Conservation (phyloP, 441 rosid species). For the Syzygium syzygioides region DNA sequence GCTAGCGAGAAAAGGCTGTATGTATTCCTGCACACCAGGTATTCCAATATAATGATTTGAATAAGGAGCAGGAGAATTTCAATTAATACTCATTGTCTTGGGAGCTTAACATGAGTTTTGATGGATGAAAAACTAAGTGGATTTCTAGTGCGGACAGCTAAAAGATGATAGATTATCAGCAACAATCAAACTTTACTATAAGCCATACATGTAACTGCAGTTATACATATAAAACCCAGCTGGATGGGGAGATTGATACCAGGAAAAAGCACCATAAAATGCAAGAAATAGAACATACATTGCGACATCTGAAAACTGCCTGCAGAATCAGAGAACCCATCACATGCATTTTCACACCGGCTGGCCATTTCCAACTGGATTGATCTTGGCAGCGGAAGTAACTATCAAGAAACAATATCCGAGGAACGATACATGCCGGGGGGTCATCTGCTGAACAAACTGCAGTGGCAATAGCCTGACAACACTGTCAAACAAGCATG, state of each 20-base stretch:
- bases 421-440: slow-evolving; percentile 49
- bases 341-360: slow-evolving; percentile 58
- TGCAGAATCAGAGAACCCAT: slow-evolving; percentile 90
- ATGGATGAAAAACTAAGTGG: not conserved
- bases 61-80: not conserved
- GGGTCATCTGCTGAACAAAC: slow-evolving; percentile 48
- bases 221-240: not conserved
- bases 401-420: slow-evolving; percentile 71
- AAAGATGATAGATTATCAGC: not conserved
- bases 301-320: slow-evolving; percentile 62
- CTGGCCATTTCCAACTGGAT: slow-evolving; percentile 73
- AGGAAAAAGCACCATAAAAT: not conserved
- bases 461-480: slow-evolving; percentile 73
- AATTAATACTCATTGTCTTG: not conserved
- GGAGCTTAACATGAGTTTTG: not conserved
- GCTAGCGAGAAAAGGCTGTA: slow-evolving; percentile 63
- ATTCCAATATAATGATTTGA: not conserved
- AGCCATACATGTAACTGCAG: not conserved
- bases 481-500: slow-evolving; percentile 44
- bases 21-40: slow-evolving; percentile 45
- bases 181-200: not conserved
- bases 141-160: not conserved
- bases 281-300: slow-evolving; percentile 39
- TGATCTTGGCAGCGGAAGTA: slow-evolving; percentile 52
- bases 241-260: not conserved